phyloP scores from a whole-genome alignment of 2,329 filamentous ascomycete species.

The Verticillium nonalfalfae region DNA sequence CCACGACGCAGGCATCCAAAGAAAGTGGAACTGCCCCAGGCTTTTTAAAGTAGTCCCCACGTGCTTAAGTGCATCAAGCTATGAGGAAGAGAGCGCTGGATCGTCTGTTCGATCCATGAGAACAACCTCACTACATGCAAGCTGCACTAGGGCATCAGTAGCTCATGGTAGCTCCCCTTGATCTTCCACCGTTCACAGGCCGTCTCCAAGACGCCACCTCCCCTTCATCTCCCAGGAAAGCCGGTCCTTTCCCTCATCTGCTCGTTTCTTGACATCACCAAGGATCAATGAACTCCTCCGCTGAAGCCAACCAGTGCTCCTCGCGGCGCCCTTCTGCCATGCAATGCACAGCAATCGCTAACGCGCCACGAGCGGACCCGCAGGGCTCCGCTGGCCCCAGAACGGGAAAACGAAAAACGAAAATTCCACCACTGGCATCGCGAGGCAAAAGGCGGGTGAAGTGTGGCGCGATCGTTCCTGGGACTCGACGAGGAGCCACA shows the following conservation, averaged over 20 bases:
- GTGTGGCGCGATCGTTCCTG: neutral
- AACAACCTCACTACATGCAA: neutral
- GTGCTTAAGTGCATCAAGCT: neutral
- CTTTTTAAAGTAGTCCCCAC: neutral
- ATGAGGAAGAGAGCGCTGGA: neutral
- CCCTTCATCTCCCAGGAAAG: neutral
- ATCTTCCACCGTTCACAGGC: neutral
- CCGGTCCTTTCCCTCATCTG: neutral
- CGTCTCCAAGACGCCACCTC: neutral
- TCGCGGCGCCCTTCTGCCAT: neutral
- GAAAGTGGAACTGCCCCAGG: neutral
- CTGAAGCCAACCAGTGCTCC: neutral
- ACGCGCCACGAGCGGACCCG: neutral
- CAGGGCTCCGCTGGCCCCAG: neutral
- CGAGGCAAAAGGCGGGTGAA: neutral
- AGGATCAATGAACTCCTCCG: neutral
- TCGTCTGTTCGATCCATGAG: neutral
- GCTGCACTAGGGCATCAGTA: neutral
- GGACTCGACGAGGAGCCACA: neutral
- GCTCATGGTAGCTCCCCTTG: neutral
- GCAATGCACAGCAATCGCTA: neutral
- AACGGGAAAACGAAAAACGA: neutral
- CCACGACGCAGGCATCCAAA: neutral
- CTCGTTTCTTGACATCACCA: neutral
- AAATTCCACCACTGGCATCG: neutral